phyloP scores from a whole-genome alignment of 441 rosid species.

The Jatropha multifida region DNA sequence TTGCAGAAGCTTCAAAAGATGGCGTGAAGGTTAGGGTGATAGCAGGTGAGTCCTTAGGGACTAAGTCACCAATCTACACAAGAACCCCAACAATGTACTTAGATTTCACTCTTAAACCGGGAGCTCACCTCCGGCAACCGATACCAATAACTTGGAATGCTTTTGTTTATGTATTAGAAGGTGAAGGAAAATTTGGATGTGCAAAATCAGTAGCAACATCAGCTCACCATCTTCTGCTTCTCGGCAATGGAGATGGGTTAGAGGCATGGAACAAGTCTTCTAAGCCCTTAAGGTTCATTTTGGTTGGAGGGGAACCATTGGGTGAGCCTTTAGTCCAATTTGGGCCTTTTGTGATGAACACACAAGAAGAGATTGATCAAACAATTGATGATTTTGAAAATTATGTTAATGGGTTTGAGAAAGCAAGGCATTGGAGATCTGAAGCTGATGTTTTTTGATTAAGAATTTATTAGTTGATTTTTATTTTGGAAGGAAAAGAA shows the following conservation, averaged over 20 bases:
- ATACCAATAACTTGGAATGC: slow-evolving; percentile 69
- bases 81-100: slow-evolving; percentile 87
- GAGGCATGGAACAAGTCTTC: slow-evolving; percentile 73
- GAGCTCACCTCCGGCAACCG: slow-evolving; percentile 60
- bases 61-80: slow-evolving; percentile 65
- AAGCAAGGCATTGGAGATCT: slow-evolving; percentile 80
- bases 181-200: slow-evolving; percentile 64
- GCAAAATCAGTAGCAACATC: slow-evolving; percentile 31
- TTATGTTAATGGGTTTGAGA: slow-evolving; percentile 74
- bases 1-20: slow-evolving; percentile 54
- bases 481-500: not conserved
- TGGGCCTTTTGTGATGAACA: slow-evolving; percentile 96
- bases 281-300: slow-evolving; percentile 56
- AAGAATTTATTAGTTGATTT: not conserved
- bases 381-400: slow-evolving; percentile 73
- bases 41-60: slow-evolving; percentile 85
- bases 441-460: slow-evolving; percentile 29
- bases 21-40: slow-evolving; percentile 72
- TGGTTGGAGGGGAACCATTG: slow-evolving; percentile 79
- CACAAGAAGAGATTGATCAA: slow-evolving; percentile 74
- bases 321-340: slow-evolving; percentile 72
- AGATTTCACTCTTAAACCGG: slow-evolving; percentile 69
- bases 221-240: slow-evolving; percentile 62
- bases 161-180: slow-evolving; percentile 73
- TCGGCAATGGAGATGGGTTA: slow-evolving; percentile 58